A percentile compares a stretch with the other conserved stretches of the same genome.
These are phyloP conservation scores for Beta macrorhiza DNA, from an alignment of 179 eudicot genomes.

Conservation along the genomic window DNA sequence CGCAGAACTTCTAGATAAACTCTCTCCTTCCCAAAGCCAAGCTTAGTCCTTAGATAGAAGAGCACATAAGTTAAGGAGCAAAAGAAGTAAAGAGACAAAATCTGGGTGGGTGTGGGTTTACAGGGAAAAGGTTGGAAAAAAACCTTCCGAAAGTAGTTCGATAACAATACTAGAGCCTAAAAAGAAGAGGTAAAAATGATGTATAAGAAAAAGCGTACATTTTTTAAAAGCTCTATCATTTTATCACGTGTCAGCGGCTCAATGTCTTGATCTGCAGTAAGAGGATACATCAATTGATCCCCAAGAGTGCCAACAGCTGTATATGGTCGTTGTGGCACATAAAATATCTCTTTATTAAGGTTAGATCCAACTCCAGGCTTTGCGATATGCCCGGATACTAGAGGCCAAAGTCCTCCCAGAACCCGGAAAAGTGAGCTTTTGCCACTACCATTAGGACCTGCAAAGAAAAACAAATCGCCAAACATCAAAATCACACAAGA, in stretches of 20 bases:
- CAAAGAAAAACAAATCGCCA: slow-evolving; percentile 23
- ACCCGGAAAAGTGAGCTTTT: slow-evolving; percentile 98
- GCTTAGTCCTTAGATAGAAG: no score
- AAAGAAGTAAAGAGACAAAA: no score
- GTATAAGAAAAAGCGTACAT: slow-evolving; percentile 49
- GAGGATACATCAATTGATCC: slow-evolving; percentile 97
- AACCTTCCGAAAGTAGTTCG: no score
- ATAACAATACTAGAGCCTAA: no score
- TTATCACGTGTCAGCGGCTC: slow-evolving; percentile 69
- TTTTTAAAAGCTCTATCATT: slow-evolving; percentile 85
- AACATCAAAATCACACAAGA: slow-evolving; percentile 15
- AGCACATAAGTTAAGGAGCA: no score
- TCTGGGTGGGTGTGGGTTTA: no score
- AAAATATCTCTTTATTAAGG: slow-evolving; percentile 93
- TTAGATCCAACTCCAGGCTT: slow-evolving; percentile 99
- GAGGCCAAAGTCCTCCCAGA: slow-evolving; percentile 97
- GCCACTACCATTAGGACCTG: slow-evolving; percentile 99
- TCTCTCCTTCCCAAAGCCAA: no score
- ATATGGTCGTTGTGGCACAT: slow-evolving; percentile 96
- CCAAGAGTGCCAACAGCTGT: slow-evolving; percentile 97
- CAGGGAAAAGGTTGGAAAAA: no score
- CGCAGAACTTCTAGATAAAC: slow-evolving; percentile 16
- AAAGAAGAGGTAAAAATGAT: not conserved
- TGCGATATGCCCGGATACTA: slow-evolving; percentile 89
- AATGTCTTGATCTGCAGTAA: slow-evolving; percentile 73